These are phyloP conservation scores for Scleroderma citrinum DNA, from an alignment of 768 basidiomycete genomes.

Conservation along the genomic window DNA sequence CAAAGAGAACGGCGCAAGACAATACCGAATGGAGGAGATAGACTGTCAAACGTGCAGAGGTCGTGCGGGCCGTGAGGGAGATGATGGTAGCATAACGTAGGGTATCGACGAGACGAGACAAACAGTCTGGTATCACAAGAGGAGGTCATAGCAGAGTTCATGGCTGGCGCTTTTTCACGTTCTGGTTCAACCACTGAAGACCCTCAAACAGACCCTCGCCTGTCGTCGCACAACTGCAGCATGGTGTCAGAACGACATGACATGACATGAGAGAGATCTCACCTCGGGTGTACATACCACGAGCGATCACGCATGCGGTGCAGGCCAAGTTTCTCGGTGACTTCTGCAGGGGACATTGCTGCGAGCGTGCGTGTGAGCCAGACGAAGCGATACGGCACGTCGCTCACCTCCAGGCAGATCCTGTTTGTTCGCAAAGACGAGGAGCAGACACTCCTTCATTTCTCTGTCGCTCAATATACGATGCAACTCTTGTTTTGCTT, in stretches of 20 bases:
- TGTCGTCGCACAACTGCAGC: conserved; percentile 81
- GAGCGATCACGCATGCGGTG: conserved; percentile 95
- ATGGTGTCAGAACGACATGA: conserved; percentile 1
- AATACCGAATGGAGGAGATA: conserved; percentile 17
- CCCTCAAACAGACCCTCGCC: conserved; percentile 98
- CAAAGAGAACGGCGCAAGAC: conserved; percentile 21
- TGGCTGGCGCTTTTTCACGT: conserved; percentile 89
- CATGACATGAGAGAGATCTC: conserved; percentile 5
- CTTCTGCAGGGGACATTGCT: conserved; percentile 99
- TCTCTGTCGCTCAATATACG: conserved; percentile 94
- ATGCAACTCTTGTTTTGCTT: conserved; percentile 93
- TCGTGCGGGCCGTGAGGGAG: conserved; percentile 32
- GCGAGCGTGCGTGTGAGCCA: neutral
- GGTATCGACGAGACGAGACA: conserved; percentile 25
- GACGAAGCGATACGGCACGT: neutral
- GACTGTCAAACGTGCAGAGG: conserved; percentile 32
- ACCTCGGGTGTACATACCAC: conserved; percentile 99
- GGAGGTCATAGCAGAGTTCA: conserved; percentile 32
- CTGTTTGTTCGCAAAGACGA: conserved; percentile 99
- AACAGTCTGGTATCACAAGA: conserved; percentile 18
- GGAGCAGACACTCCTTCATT: conserved; percentile 94
- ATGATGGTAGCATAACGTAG: conserved; percentile 29
- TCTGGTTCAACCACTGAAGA: conserved; percentile 94
- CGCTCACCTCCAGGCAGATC: conserved; percentile 90
- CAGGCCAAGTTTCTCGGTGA: conserved; percentile 93